phyloP scores from a whole-genome alignment of 2,329 filamentous ascomycete species.

The Hortaea sp. region DNA sequence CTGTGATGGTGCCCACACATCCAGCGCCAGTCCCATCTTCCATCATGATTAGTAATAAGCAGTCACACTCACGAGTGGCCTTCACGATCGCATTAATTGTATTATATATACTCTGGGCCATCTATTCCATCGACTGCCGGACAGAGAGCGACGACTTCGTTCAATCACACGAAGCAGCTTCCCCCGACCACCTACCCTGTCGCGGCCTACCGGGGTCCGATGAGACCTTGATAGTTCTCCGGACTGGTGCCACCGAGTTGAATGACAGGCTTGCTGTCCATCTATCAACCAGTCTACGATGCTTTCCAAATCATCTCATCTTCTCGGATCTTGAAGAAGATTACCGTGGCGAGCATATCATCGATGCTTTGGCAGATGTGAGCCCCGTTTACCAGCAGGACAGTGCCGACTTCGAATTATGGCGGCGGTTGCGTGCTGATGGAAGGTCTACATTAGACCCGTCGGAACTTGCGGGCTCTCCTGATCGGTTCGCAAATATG shows the following conservation, averaged over 20 bases:
- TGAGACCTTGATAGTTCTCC: conserved; percentile 47
- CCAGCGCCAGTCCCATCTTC: too few species aligned
- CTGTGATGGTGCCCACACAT: too few species aligned
- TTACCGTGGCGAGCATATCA: conserved; percentile 31
- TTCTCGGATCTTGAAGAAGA: conserved; percentile 43
- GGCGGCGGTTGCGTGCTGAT: conserved; percentile 21
- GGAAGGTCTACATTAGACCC: conserved; percentile 22
- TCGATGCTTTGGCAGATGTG: conserved; percentile 24
- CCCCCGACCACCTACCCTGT: not conserved
- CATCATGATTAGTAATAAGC: too few species aligned
- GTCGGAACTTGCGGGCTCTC: conserved; percentile 18
- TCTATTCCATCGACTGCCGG: too few species aligned
- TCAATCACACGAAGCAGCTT: too few species aligned
- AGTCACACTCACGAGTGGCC: too few species aligned
- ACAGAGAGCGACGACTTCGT: too few species aligned
- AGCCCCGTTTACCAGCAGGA: conserved; percentile 15
- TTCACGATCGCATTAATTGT: too few species aligned
- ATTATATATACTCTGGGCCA: too few species aligned
- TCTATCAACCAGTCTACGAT: conserved; percentile 45
- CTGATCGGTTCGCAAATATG: not conserved
- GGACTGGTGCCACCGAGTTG: conserved; percentile 50
- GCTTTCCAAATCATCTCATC: conserved; percentile 33
- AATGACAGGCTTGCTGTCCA: conserved; percentile 47
- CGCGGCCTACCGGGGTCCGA: conserved; percentile 1
- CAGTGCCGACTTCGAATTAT: conserved; percentile 26